phyloP scores from a whole-genome alignment of 1,284 basidiomycete genomes.

The Tylopilus orsonianus region DNA sequence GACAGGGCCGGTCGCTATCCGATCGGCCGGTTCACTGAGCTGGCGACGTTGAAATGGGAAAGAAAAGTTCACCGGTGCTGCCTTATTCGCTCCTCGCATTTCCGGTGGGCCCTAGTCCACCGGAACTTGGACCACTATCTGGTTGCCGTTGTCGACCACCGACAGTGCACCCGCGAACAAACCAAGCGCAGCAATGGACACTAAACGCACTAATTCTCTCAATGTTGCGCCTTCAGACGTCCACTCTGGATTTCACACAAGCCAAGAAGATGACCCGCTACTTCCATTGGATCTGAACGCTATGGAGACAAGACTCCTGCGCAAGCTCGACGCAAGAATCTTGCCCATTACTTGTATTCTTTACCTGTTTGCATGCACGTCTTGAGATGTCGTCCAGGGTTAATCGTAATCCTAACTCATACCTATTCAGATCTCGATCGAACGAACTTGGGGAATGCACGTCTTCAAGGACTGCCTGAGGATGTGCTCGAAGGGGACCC shows the following conservation, averaged over 20 bases:
- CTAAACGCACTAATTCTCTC: conserved; percentile 17
- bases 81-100: too few relatives aligned
- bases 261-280: conserved; percentile 23
- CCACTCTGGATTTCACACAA: conserved; percentile 4
- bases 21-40: too few relatives aligned
- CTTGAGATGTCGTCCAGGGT: not conserved
- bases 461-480: conserved; percentile 64
- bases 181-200: conserved; percentile 12
- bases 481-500: conserved; percentile 67
- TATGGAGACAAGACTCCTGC: conserved; percentile 59
- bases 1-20: too few relatives aligned
- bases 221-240: conserved; percentile 6
- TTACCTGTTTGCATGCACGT: conserved; percentile 74
- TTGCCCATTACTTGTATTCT: conserved; percentile 69
- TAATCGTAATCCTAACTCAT: not conserved
- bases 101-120: too few relatives aligned
- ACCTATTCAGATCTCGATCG: conserved; percentile 60
- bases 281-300: conserved; percentile 22
- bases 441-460: conserved; percentile 74
- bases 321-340: conserved; percentile 67
- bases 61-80: too few relatives aligned
- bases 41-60: too few relatives aligned
- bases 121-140: too few relatives aligned
- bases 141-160: too few relatives aligned
- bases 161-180: not conserved